Evolutionary conservation across 2,329 filamentous ascomycete genomes (phyloP), one percentile per base, ranked within the genome.

Genomic region (Purpureocillium lavendulum): DNA sequence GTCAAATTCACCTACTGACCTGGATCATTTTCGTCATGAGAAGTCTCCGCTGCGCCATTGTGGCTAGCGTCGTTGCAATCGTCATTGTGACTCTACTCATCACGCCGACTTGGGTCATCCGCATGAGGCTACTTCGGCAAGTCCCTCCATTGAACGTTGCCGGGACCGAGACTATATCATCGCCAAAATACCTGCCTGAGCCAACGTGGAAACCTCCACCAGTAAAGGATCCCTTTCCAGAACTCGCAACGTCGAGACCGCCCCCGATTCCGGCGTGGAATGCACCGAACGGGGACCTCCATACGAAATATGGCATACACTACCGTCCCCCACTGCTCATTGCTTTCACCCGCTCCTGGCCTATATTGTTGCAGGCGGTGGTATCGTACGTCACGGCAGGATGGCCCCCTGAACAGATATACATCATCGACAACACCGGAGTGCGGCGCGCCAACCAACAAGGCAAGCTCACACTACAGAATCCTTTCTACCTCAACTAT

Each of bases 371-470:
- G 13, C 75, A 79, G 55, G 61, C 67, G 3, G 67, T 79, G 1
- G 64, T 75, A 9, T 69, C 64, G 9, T 80, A 79, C 53, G 69
- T 80, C 45, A 70, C 73, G 1, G 70, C 72, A 3, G 75, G 75
- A 36, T 80, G 75, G 74, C 75, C 74, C 2, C 55, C 71, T 0
- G 60, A 61, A 15, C 66, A 77, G 45, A 77, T 80, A 42, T 71
- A 72, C 45, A 67, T 79, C 2, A 56, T 79, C 21, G 75, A 80
- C 49, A 80, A 80, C 55, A 79, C 70, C 5, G 74, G 74, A 6
- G 68, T 69, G 12, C 71, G 75, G 51, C 58, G 70, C 39, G 66
- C 70, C 36, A 79, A 79, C 49, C 51, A 58, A 13, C 55, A 61
- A 8, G 66, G 64, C 3, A 57, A 61, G 28, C 60, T 78, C 4